A percentile compares a stretch with the other conserved stretches of the same genome.
Evolutionary conservation across 257 asterid species (phyloP).

Genomic region (Knoxia roxburghii): DNA sequence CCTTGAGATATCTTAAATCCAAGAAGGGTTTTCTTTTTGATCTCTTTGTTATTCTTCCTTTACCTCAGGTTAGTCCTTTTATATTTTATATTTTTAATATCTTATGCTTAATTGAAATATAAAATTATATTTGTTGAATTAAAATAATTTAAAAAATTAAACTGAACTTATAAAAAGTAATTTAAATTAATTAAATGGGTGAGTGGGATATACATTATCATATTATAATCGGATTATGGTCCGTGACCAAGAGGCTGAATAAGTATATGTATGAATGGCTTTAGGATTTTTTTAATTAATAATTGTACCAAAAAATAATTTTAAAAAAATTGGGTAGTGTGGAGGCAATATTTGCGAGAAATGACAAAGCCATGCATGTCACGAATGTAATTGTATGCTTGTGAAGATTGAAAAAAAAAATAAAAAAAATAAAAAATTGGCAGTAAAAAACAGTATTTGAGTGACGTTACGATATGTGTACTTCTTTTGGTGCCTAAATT

Average conservation of each 20-base stretch:
- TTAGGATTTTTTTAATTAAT: no score
- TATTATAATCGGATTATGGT: not conserved
- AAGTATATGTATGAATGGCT: slow-evolving; percentile 17
- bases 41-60: slow-evolving; percentile 82
- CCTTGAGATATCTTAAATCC: slow-evolving; percentile 42
- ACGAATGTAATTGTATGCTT: slow-evolving; percentile 27
- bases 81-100: not conserved
- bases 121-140: no score
- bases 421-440: no score
- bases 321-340: no score
- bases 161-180: no score
- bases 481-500: not conserved
- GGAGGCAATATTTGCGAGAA: slow-evolving; percentile 1
- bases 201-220: no score
- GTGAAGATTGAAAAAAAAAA: slow-evolving; percentile 24
- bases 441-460: slow-evolving; percentile 15
- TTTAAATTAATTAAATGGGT: no score
- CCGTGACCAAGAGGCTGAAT: slow-evolving; percentile 21
- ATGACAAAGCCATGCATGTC: slow-evolving; percentile 42
- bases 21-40: slow-evolving; percentile 66
- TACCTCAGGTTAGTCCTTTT: slow-evolving; percentile 65
- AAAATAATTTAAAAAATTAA: no score
- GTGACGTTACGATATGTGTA: slow-evolving; percentile 17
- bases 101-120: no score
- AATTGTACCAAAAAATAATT: no score